phyloP scores from a whole-genome alignment of 257 asterid species.

The Penstemon eatonii region DNA sequence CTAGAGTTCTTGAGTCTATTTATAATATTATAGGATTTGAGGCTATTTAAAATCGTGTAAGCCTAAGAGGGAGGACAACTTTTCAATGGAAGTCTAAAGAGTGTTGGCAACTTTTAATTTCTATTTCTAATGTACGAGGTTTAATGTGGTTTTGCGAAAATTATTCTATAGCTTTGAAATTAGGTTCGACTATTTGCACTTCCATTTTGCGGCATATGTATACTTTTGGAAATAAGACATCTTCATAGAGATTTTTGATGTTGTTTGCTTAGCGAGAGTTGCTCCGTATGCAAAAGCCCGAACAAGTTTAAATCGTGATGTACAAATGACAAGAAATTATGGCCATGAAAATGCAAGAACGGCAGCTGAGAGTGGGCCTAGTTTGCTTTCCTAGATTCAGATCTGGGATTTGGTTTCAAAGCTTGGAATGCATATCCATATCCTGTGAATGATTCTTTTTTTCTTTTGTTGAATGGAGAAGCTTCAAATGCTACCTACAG shows the following conservation, averaged over 20 bases:
- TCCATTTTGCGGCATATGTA: too few relatives aligned
- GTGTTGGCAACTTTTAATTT: too few relatives aligned
- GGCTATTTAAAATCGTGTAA: too few relatives aligned
- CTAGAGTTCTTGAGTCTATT: too few relatives aligned
- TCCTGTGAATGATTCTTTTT: constrained; percentile 14
- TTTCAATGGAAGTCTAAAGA: too few relatives aligned
- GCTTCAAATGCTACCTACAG: not conserved
- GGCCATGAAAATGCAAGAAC: constrained; percentile 68
- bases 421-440: constrained; percentile 12
- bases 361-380: constrained; percentile 79
- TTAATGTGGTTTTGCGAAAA: too few relatives aligned
- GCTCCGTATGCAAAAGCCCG: constrained; percentile 95
- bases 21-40: too few relatives aligned
- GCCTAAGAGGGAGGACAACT: too few relatives aligned
- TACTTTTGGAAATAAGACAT: not conserved
- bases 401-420: not conserved
- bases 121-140: not conserved
- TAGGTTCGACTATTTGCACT: too few relatives aligned
- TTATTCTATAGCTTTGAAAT: too few relatives aligned
- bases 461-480: too few relatives aligned
- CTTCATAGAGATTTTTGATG: constrained; percentile 9
- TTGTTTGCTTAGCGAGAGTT: constrained; percentile 63
- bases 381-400: constrained; percentile 43
- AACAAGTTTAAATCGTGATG: constrained; percentile 71
- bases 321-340: constrained; percentile 72